Evolutionary conservation across 1,139 yeast species (phyloP), one percentile per base, ranked within the genome.

Genomic region (Geotrichum europaeum): DNA sequence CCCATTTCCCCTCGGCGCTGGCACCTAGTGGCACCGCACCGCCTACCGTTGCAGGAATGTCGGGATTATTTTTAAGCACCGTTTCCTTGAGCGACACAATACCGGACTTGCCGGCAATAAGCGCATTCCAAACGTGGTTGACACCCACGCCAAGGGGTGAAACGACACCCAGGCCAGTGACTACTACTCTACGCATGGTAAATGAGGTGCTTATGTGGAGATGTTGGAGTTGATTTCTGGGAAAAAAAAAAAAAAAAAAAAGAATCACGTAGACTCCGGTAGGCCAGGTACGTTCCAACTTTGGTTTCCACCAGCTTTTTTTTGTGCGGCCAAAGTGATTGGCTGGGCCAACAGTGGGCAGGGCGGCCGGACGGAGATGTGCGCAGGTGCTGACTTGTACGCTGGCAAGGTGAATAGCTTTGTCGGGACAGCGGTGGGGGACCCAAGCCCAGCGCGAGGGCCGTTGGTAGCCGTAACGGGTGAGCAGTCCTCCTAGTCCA

Each of bases 111-210:
- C 73, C 61, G 67, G 69, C 67, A 1, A 77, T 55, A 24, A 77
- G 69, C n/a, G 67, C 65, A 15, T 58, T 54, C 80, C 79, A 78
- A 3, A 73, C 73, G 28, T 65, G 65, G 47, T 53, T 68, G 4
- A 78, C 80, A 0, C 92, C 94, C 2, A 85, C 84, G 0, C 97
- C 99, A 5, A 94, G 75, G 0, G 99, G 99, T 0, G 96, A 83
- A 1, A 92, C 83, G 50, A 88, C 75, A 0, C 98, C 99, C 18
- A 92, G 72, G 0, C 99, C 99, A 0, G 99, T 94, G 0, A 94
- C 86, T 0, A 94, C 98, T 0, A 92, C 97, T 72, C 96, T 75
- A 62, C 78, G 63, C 62, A 57, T 51, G 49, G 24, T 28, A 51
- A 32, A 7, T 32, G 28, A 24, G 30, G 52, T 25, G 43, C n/a